Evolutionary conservation across 441 rosid genomes (phyloP).

Genomic region (Croton laevigatus): DNA sequence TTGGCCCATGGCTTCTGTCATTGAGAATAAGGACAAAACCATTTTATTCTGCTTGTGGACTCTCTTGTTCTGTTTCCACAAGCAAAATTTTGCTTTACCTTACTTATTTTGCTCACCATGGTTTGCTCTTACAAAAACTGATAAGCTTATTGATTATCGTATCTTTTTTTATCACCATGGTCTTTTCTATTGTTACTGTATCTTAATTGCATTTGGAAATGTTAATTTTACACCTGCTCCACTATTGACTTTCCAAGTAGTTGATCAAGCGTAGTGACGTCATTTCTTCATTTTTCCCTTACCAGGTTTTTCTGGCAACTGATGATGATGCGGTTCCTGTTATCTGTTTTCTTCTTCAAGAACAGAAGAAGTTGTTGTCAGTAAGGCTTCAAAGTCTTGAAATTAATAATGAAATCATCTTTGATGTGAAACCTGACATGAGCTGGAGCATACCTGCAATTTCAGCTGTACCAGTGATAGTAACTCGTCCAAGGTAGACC

Average conservation of each 20-base stretch:
- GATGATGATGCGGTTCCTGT: conserved; percentile 79
- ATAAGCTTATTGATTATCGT: not conserved
- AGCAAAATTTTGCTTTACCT: not conserved
- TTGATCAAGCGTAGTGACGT: conserved; percentile 7
- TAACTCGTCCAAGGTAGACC: conserved; percentile 79
- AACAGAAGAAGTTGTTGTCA: conserved; percentile 85
- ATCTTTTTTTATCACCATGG: not conserved
- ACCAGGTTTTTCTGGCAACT: conserved; percentile 88
- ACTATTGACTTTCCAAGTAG: conserved; percentile 9
- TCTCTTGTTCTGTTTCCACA: not conserved
- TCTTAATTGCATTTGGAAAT: conserved; percentile 4
- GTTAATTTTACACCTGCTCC: conserved; percentile 7
- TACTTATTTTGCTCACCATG: conserved; percentile 3
- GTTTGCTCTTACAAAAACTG: conserved; percentile 1
- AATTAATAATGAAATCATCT: conserved; percentile 69
- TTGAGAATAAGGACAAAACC: not conserved
- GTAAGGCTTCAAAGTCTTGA: conserved; percentile 85
- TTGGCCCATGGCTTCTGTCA: not conserved
- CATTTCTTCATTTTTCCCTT: conserved; percentile 15
- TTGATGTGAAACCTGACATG: conserved; percentile 83
- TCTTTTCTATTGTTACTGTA: not conserved
- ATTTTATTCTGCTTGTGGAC: not conserved
- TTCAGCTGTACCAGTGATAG: conserved; percentile 85
- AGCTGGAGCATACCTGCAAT: conserved; percentile 93
- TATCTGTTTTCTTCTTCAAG: conserved; percentile 85